Evolutionary conservation across 179 eudicot species (phyloP).

Genomic region (Spinacia oleracea): DNA sequence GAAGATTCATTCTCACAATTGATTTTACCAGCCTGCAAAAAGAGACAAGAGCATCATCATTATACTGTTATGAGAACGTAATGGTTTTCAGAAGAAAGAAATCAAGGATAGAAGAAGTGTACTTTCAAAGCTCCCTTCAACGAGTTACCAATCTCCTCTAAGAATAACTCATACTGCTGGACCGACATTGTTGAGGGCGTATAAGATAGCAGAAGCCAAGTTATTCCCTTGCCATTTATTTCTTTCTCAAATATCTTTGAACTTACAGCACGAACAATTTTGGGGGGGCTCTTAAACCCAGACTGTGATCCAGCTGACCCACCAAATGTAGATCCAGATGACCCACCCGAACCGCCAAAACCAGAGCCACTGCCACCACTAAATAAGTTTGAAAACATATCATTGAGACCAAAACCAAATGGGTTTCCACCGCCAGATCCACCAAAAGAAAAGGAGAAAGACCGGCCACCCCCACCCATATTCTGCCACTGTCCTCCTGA

Average conservation of each 20-base stretch:
- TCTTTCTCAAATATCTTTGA: constrained; percentile 66
- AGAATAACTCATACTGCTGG: constrained; percentile 52
- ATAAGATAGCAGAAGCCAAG: constrained; percentile 73
- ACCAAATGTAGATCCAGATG: constrained; percentile 46
- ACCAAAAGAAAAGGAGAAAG: constrained; percentile 92
- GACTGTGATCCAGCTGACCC: constrained; percentile 58
- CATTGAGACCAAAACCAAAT: constrained; percentile 71
- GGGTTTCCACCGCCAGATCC: constrained; percentile 56
- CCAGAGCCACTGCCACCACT: constrained; percentile 63
- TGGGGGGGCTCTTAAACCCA: constrained; percentile 43
- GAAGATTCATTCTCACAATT: constrained; percentile 67
- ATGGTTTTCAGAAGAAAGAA: neutral
- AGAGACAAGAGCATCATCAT: constrained; percentile 5
- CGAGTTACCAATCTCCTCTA: constrained; percentile 60
- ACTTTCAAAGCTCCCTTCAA: constrained; percentile 82
- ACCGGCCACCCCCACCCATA: constrained; percentile 66
- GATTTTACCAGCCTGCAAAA: constrained; percentile 70
- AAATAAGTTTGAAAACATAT: constrained; percentile 77
- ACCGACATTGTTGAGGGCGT: constrained; percentile 42
- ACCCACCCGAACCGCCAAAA: constrained; percentile 36
- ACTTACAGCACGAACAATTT: constrained; percentile 46
- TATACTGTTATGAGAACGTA: neutral
- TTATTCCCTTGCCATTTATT: constrained; percentile 61
- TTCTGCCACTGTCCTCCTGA: constrained; percentile 72
- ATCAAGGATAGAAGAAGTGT: neutral